Evolutionary conservation across 768 basidiomycete genomes (phyloP).

Genomic region (Mycena alexandri): DNA sequence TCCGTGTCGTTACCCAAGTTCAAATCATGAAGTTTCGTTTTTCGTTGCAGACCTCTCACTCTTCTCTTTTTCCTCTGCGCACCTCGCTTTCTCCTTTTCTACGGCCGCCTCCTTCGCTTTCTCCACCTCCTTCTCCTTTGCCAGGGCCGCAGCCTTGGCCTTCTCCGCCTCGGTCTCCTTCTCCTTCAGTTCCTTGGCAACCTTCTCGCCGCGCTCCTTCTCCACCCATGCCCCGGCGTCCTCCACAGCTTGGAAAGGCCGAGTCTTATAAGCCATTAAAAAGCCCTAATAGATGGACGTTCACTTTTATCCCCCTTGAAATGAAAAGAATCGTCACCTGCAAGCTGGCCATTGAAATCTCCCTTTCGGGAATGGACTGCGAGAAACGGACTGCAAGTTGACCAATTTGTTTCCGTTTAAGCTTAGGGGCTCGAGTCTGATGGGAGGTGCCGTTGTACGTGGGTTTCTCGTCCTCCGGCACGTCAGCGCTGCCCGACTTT

Average conservation of each 20-base stretch:
- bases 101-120: constrained; percentile 4
- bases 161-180: constrained; percentile 31
- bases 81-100: constrained; percentile 20
- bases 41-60: background rate
- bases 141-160: constrained; percentile 22
- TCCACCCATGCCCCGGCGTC: constrained; percentile 58
- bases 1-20: background rate
- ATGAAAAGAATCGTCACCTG: constrained; percentile 39
- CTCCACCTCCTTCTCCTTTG: constrained; percentile 26
- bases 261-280: constrained; percentile 71
- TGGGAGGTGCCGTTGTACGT: constrained; percentile 43
- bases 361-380: constrained; percentile 53
- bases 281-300: constrained; percentile 43
- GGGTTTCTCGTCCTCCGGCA: constrained; percentile 21
- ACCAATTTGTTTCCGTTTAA: constrained; percentile 50
- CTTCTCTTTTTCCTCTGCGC: background rate
- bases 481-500: constrained; percentile 10
- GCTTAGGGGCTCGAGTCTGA: constrained; percentile 44
- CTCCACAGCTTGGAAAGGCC: constrained; percentile 63
- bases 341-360: constrained; percentile 54
- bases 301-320: background rate
- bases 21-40: constrained; percentile 6
- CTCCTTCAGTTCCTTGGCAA: constrained; percentile 26
- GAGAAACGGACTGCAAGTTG: constrained; percentile 65
- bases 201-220: constrained; percentile 45